These are phyloP conservation scores for Teunomyces lycoperdinae DNA, from an alignment of 805 yeast species.

Conservation along the genomic window DNA sequence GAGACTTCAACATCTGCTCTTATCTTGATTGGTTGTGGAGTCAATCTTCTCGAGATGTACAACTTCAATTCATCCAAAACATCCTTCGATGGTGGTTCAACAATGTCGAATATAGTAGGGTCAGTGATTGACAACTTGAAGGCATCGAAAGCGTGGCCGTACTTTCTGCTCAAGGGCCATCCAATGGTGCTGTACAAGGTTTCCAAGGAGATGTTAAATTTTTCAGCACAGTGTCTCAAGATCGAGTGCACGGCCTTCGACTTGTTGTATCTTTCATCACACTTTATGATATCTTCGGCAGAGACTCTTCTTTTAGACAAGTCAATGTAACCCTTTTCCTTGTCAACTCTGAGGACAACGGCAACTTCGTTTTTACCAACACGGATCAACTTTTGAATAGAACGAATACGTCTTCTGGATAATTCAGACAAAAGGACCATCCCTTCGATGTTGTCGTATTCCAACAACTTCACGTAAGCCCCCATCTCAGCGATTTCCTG, in stretches of 20 bases:
- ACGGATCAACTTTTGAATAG: conserved; percentile 94
- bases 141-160: conserved; percentile 96
- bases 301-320: conserved; percentile 95
- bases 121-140: conserved; percentile 95
- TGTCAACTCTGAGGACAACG: conserved; percentile 95
- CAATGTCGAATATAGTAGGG: conserved; percentile 78
- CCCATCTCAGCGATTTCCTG: conserved; percentile 99
- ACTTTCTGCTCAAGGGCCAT: conserved; percentile 95
- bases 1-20: conserved; percentile 99
- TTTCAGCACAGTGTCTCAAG: conserved; percentile 96
- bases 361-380: conserved; percentile 99
- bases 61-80: conserved; percentile 79
- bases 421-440: conserved; percentile 95
- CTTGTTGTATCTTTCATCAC: conserved; percentile 96
- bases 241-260: conserved; percentile 98
- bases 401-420: conserved; percentile 97
- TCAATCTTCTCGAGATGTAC: conserved; percentile 88
- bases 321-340: conserved; percentile 97
- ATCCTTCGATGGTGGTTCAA: conserved; percentile 67
- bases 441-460: conserved; percentile 97
- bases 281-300: conserved; percentile 94
- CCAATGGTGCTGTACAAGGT: conserved; percentile 83
- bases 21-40: conserved; percentile 96
- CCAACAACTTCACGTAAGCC: conserved; percentile 92
- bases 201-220: conserved; percentile 85